A percentile compares a stretch with the other conserved stretches of the same genome.
phyloP scores from a whole-genome alignment of 768 basidiomycete species.

The Naganishia vaughanmartiniae region DNA sequence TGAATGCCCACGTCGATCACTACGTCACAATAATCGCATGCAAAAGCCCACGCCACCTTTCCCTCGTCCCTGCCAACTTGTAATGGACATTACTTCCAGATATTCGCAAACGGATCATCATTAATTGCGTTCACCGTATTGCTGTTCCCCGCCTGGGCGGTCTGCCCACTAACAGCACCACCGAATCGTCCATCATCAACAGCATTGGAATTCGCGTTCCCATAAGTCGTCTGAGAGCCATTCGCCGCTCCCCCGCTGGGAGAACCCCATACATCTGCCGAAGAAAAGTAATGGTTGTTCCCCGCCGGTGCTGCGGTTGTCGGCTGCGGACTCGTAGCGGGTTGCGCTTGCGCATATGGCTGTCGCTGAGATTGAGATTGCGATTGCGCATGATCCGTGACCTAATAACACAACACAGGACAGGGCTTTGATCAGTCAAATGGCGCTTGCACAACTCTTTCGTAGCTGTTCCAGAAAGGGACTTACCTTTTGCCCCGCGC shows the following conservation, averaged over 20 bases:
- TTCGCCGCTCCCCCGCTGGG: neutral
- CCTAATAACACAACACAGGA: neutral
- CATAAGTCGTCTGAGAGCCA: too few species aligned
- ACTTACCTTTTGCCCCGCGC: neutral
- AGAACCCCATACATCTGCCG: slow-evolving; percentile 31
- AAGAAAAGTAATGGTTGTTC: slow-evolving; percentile 29
- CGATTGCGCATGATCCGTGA: slow-evolving; percentile 1
- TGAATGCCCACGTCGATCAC: too few species aligned
- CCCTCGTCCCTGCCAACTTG: too few species aligned
- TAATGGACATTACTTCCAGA: slow-evolving; percentile 24
- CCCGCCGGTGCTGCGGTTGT: neutral
- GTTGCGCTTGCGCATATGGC: slow-evolving; percentile 3
- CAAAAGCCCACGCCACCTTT: too few species aligned
- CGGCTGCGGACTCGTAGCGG: neutral
- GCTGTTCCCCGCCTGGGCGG: neutral
- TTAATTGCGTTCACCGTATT: neutral
- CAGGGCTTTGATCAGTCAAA: neutral
- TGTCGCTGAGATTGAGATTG: neutral
- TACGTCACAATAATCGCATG: too few species aligned
- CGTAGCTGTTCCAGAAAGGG: neutral
- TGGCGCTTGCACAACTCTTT: neutral
- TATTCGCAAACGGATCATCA: slow-evolving; percentile 33
- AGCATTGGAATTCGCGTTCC: neutral
- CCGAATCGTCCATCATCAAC: neutral
- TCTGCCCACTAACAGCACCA: neutral